Base-by-base conservation (phyloP, 1,284 basidiomycete species). In the Boletellus sp. region DNA sequence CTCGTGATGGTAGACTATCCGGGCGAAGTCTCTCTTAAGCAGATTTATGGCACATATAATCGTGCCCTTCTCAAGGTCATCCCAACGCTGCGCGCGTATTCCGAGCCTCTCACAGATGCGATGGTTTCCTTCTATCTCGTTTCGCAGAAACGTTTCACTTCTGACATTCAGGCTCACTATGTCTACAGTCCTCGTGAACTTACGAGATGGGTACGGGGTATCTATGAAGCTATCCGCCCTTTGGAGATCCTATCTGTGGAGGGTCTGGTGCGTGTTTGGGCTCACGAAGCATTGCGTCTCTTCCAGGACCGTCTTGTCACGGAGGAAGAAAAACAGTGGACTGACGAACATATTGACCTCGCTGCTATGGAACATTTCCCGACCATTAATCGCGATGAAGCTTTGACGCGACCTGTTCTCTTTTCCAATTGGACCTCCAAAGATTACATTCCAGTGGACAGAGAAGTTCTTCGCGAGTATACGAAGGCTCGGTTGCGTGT, bases 341-440 rank as follows among this genome's bases (percentile, higher is more conserved):
- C 97, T 0, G 96, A 99, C 66, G 89, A 92, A 53, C 80, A 87
- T 60, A 90, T 99, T 52, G 92, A 99, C 66, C 61, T 75, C n/a
- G 85, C 83, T 16, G 95, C 95, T 0, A 76, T 86, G 73, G 78
- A 85, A 52, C 85, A 96, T 68, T 99, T 99, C 85, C 95, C 95
- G 0, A 94, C 89, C 7, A 87, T 97, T 68, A 87, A 91, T 65
- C 79, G 81, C 30, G 83, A 85, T 18, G 91, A 96, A 65, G 89
- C 92, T 1, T 79, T 99, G 26, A 71, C 65, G 22, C 83, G 97
- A 19, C 97, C 97, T 0, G 96, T 99, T 59, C 76, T 99, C 33
- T 99, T 95, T 79, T 97, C 94, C 5, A 98, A 99, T 69, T 99
- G 97, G 97, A 97, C 96, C 1, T 95, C 95, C n/a, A 93, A 95